A percentile compares a stretch with the other conserved stretches of the same genome.
Conservation (phyloP, 2,329 filamentous ascomycete genomes). For the Leptographium wingfieldii region DNA sequence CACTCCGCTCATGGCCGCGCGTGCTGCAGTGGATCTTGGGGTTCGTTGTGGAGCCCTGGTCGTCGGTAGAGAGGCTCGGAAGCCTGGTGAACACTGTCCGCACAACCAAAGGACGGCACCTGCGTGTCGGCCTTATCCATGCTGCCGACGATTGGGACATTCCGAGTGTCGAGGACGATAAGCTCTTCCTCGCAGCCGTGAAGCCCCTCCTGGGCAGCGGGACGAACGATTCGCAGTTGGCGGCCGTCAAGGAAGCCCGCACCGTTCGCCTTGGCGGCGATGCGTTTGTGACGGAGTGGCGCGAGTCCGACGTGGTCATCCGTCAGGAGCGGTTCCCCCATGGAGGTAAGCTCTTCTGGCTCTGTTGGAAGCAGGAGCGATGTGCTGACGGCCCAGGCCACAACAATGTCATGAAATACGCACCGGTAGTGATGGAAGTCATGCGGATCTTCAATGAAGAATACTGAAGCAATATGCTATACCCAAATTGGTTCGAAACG, state of each 20-base stretch:
- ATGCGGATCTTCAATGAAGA: conserved; percentile 47
- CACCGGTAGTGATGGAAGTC: conserved; percentile 50
- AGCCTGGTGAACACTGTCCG: conserved; percentile 39
- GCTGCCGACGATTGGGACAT: conserved; percentile 75
- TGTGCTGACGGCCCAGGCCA: conserved; percentile 37
- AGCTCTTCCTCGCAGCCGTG: conserved; percentile 47
- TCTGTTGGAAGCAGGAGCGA: not conserved
- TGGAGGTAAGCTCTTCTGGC: conserved; percentile 32
- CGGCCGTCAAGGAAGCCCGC: conserved; percentile 27
- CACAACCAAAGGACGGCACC: conserved; percentile 21
- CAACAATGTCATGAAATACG: conserved; percentile 54
- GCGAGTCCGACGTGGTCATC: conserved; percentile 32
- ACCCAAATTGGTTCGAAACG: not conserved
- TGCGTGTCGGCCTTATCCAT: conserved; percentile 65
- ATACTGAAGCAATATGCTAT: not conserved
- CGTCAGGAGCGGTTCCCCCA: conserved; percentile 41
- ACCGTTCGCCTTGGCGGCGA: conserved; percentile 31
- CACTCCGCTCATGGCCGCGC: conserved; percentile 54
- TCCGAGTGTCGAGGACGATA: conserved; percentile 56
- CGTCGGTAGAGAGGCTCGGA: conserved; percentile 52
- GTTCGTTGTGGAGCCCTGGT: conserved; percentile 71
- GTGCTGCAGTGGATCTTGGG: conserved; percentile 47
- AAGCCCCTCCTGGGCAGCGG: conserved; percentile 17
- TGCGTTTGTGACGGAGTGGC: conserved; percentile 36
- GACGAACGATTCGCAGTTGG: conserved; percentile 15